Base-by-base conservation (phyloP, 73 alveolate species). In the Urostyla sp. region DNA sequence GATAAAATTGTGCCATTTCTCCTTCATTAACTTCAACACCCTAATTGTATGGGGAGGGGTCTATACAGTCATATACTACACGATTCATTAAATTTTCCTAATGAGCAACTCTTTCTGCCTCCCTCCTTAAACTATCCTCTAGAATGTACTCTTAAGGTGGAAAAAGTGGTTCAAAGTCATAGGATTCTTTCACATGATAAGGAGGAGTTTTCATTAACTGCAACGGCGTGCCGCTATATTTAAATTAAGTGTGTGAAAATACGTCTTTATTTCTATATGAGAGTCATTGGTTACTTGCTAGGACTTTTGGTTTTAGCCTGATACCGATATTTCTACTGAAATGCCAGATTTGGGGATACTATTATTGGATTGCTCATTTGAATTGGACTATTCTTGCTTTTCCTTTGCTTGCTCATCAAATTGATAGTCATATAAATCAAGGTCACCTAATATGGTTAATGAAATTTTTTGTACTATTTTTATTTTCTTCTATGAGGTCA, bases 1-100 rank as follows among this genome's bases (percentile, higher is more conserved):
- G 86, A 60, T 90, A 90, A 55, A 87, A 90, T 23, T 81, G 73
- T 1, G 91, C 63, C 21, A 87, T 51, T 37, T 87, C 94, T 24
- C 90, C 92, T 18, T 88, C 90, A 92, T 51, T 18, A 13, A 8
- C 66, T 18, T 51, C 21, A 51, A 10, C 15, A 13, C 50, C 69
- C 21, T 16, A 20, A 24, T 45, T 28, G 53, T 87, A 89, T 0
- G 97, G 97, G 0, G 94, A 84, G n/a, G 94, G 87, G 56, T 90
- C 97, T 21, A 91, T 84, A 38, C 96, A 77, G 51, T 93, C 98
- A 53, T 93, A 93, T 13, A 93, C 96, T 15, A 91, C 93, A 44
- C 97, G 58, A 46, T 93, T 93, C 94, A 84, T 89, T 31, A 91
- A 55, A 53, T 85, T 85, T 80, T 93, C 98, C 38, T 90, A 86